Conservation (phyloP, 2,329 filamentous ascomycete species). For the Ceratocystis variospora region DNA sequence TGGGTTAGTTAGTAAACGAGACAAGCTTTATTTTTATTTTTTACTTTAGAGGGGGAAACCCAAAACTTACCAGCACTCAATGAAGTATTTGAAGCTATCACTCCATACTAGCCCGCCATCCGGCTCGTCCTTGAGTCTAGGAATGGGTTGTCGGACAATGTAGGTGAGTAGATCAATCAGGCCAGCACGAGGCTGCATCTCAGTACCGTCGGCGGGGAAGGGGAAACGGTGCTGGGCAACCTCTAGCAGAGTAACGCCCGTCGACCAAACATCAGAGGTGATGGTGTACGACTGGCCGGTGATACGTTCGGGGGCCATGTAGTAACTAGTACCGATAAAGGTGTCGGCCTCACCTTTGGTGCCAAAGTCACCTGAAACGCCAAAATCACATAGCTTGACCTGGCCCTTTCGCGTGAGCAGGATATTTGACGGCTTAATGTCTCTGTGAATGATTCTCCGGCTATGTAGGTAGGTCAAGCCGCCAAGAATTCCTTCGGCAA, state of each 20-base stretch:
- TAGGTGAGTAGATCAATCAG: slow-evolving; percentile 93
- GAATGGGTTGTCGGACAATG: slow-evolving; percentile 90
- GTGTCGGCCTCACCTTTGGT: slow-evolving; percentile 98
- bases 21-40: background rate
- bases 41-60: no score
- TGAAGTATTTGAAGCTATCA: slow-evolving; percentile 97
- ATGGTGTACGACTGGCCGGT: slow-evolving; percentile 97
- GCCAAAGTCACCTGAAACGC: slow-evolving; percentile 92
- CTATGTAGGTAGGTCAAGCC: slow-evolving; percentile 90
- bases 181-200: slow-evolving; percentile 84
- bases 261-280: slow-evolving; percentile 95
- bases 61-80: slow-evolving; percentile 83
- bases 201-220: slow-evolving; percentile 90
- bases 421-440: slow-evolving; percentile 98
- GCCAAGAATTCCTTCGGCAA: slow-evolving; percentile 86
- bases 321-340: slow-evolving; percentile 97
- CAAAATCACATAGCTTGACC: slow-evolving; percentile 97
- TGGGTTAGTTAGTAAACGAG: background rate
- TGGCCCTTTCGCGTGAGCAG: slow-evolving; percentile 81
- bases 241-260: slow-evolving; percentile 92
- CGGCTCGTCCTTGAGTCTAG: slow-evolving; percentile 89
- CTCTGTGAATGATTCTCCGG: slow-evolving; percentile 94
- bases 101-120: slow-evolving; percentile 85
- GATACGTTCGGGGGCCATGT: slow-evolving; percentile 98
- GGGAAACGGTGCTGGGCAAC: slow-evolving; percentile 98